Percentiles rank a stretch among this genome's conserved stretches.
phyloP scores from a whole-genome alignment of 1,284 basidiomycete genomes.

The Trametes hirsuta region DNA sequence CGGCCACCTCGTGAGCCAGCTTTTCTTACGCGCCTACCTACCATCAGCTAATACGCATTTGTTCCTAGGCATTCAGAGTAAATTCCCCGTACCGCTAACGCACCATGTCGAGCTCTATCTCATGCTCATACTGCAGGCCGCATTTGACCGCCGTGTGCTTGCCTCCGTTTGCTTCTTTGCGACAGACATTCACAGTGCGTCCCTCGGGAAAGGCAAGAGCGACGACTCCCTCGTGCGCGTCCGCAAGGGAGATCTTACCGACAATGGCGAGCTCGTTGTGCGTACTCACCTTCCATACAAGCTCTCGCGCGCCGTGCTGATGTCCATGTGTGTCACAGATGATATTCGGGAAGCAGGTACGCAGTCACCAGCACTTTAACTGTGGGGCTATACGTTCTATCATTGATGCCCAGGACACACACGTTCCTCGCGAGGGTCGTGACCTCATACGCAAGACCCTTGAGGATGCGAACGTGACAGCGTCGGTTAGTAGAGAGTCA shows the following conservation, averaged over 20 bases:
- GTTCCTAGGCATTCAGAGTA: conserved; percentile 58
- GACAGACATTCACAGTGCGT: conserved; percentile 86
- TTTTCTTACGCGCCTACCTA: background rate
- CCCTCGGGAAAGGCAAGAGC: conserved; percentile 82
- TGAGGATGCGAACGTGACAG: conserved; percentile 74
- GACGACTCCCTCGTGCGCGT: conserved; percentile 80
- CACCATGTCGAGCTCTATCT: background rate
- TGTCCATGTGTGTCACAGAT: conserved; percentile 50
- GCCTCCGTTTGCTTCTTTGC: conserved; percentile 92
- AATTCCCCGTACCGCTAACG: background rate
- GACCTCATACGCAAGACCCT: conserved; percentile 82
- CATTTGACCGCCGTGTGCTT: conserved; percentile 84
- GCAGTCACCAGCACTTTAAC: background rate
- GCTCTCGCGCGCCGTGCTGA: background rate
- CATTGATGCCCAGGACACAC: conserved; percentile 65
- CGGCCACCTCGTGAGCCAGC: conserved; percentile 68
- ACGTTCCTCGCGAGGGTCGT: conserved; percentile 83
- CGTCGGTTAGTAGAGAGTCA: conserved; percentile 54
- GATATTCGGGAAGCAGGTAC: conserved; percentile 92
- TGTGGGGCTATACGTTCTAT: background rate
- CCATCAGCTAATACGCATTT: background rate
- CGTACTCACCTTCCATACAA: conserved; percentile 30
- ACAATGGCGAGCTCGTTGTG: conserved; percentile 84
- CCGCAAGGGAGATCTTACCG: conserved; percentile 71
- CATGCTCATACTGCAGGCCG: conserved; percentile 52